Base-by-base conservation (phyloP, 768 basidiomycete species). In the Hypholoma fasciculare region DNA sequence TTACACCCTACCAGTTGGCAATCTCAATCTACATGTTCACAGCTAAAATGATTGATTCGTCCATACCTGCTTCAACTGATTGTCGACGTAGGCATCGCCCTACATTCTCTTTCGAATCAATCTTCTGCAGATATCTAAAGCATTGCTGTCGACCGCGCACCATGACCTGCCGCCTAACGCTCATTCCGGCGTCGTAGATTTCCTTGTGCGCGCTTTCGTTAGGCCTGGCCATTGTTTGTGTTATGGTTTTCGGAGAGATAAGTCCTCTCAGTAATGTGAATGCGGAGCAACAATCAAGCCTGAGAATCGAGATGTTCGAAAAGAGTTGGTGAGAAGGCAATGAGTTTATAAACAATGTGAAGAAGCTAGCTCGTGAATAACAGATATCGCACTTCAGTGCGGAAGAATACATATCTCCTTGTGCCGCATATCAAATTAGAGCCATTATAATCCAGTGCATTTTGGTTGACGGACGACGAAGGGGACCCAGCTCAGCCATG, bases 81-180 rank as follows among this genome's bases (percentile, higher is more conserved):
- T 72, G 39, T 77, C 67, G 23, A 80, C 78, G 60, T 76, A 79
- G 56, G 71, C 76, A 46, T 78, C 72, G 2, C 78, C 78, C 78
- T 80, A 52, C 19, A 57, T 23, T 14, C 5, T 39, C n/a, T 9
- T 13, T 20, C 20, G 42, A 40, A 3, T 36, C 7, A 55, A 16
- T 52, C n/a, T 40, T 27, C 26, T 34, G 9, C 20, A 40, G 11
- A 34, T 40, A 49, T 38, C 56, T 38, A 11, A 34, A 13, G 16
- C 19, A 11, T 12, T 57, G 30, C n/a, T 30, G 63, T 56, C 16
- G 36, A 7, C 9, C 30, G 23, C 61, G 40, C 30, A 77, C 78
- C 76, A 80, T 73, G 8, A 80, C 79, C 52, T 76, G 71, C 37
- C 78, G 68, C 54, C 79, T 69, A 50, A 76, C 58, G 2, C 64